These are phyloP conservation scores for Pelargonium myrrhifolium DNA, from an alignment of 441 rosid species.

Conservation along the genomic window DNA sequence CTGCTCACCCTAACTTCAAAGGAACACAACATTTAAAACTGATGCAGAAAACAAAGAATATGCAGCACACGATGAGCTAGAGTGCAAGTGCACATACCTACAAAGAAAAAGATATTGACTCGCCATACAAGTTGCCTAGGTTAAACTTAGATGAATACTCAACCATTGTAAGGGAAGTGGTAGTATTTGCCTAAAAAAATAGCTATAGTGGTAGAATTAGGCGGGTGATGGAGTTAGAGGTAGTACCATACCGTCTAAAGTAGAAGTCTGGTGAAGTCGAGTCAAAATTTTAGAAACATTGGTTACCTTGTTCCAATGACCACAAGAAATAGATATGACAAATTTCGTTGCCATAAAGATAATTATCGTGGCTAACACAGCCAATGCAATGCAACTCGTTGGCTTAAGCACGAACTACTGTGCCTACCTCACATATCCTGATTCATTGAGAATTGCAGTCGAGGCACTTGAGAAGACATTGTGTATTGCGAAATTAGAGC, in stretches of 20 bases:
- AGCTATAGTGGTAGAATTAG: not conserved
- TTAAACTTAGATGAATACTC: not conserved
- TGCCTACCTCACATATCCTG: too few relatives aligned
- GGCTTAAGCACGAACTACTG: too few relatives aligned
- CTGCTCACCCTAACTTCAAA: not conserved
- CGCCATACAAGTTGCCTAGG: not conserved
- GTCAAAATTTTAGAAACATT: too few relatives aligned
- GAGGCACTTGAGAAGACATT: too few relatives aligned
- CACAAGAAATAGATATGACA: too few relatives aligned
- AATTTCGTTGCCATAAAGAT: too few relatives aligned
- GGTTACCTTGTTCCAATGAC: too few relatives aligned
- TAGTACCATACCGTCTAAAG: not conserved
- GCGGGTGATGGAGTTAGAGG: not conserved
- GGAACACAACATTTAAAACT: not conserved
- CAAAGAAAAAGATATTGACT: not conserved
- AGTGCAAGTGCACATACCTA: not conserved
- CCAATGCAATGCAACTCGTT: too few relatives aligned
- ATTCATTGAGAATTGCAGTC: too few relatives aligned
- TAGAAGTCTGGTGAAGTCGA: too few relatives aligned
- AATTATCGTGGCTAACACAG: too few relatives aligned
- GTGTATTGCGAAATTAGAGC: too few relatives aligned
- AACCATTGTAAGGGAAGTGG: not conserved
- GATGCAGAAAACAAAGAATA: not conserved
- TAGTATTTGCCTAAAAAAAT: not conserved
- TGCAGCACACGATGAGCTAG: not conserved